Evolutionary conservation across 805 yeast genomes (phyloP).

Genomic region (Torulaspora delbrueckii): DNA sequence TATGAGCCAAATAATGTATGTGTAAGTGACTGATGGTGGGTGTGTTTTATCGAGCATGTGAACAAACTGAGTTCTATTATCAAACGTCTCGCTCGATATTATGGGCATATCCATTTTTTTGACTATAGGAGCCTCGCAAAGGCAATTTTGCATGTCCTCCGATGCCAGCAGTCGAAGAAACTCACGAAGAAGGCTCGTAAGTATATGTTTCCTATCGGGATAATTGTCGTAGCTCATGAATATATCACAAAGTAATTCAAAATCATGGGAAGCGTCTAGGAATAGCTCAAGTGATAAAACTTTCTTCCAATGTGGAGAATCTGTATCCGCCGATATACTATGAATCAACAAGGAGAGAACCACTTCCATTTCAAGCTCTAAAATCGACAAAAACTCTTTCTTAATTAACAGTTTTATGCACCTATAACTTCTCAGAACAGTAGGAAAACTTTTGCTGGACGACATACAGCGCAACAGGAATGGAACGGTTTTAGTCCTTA

Average conservation of each 20-base stretch:
- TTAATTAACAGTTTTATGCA: constrained; percentile 58
- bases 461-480: constrained; percentile 64
- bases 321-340: constrained; percentile 53
- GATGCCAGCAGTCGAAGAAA: constrained; percentile 37
- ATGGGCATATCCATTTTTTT: constrained; percentile 29
- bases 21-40: constrained; percentile 62
- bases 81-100: constrained; percentile 42
- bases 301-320: constrained; percentile 65
- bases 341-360: constrained; percentile 71
- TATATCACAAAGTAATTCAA: constrained; percentile 45
- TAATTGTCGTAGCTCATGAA: constrained; percentile 58
- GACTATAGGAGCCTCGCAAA: constrained; percentile 37
- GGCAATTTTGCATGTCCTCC: constrained; percentile 26
- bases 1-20: constrained; percentile 58
- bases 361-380: constrained; percentile 78
- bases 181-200: constrained; percentile 49
- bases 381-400: constrained; percentile 50
- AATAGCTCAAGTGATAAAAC: constrained; percentile 70
- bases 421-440: constrained; percentile 70
- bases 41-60: constrained; percentile 79
- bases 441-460: constrained; percentile 52
- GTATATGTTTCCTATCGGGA: constrained; percentile 53
- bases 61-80: constrained; percentile 51
- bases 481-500: constrained; percentile 71
- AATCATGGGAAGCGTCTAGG: constrained; percentile 54